Conservation (phyloP, 768 basidiomycete genomes). For the Pleurotus sapidus region DNA sequence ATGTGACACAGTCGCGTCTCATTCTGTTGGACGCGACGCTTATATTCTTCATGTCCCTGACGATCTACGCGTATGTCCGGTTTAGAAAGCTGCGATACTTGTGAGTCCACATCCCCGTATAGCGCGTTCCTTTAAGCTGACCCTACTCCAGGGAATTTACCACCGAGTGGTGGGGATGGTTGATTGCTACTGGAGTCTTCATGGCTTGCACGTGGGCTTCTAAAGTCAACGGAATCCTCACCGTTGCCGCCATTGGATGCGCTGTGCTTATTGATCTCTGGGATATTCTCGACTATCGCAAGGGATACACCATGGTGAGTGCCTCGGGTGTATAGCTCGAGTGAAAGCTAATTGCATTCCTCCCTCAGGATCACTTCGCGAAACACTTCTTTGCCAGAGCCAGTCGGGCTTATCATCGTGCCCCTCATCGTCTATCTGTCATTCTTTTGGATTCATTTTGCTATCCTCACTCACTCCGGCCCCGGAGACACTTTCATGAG, state of each 20-base stretch:
- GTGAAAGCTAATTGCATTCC: neutral
- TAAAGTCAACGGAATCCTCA: slow-evolving; percentile 96
- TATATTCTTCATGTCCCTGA: slow-evolving; percentile 94
- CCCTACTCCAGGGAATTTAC: slow-evolving; percentile 69
- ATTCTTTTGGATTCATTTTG: slow-evolving; percentile 96
- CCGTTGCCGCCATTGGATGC: slow-evolving; percentile 83
- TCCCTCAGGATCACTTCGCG: slow-evolving; percentile 76
- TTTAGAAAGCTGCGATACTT: slow-evolving; percentile 93
- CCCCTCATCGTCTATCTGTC: slow-evolving; percentile 89
- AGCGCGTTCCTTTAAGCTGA: neutral
- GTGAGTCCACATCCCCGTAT: slow-evolving; percentile 35
- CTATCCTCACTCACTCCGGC: slow-evolving; percentile 83
- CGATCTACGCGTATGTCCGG: slow-evolving; percentile 89
- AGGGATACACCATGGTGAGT: slow-evolving; percentile 75
- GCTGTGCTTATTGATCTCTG: slow-evolving; percentile 94
- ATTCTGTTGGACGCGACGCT: slow-evolving; percentile 93
- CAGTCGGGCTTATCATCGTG: slow-evolving; percentile 79
- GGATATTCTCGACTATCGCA: slow-evolving; percentile 85
- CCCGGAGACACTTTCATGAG: slow-evolving; percentile 97
- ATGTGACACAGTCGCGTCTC: slow-evolving; percentile 92
- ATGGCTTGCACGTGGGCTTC: slow-evolving; percentile 97
- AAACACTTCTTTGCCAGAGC: slow-evolving; percentile 87
- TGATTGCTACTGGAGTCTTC: slow-evolving; percentile 83
- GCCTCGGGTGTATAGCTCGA: neutral
- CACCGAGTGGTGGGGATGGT: slow-evolving; percentile 92